Evolutionary conservation across 2,329 filamentous ascomycete genomes (phyloP), one percentile per base, ranked within the genome.

Genomic region (Balansia obtecta): DNA sequence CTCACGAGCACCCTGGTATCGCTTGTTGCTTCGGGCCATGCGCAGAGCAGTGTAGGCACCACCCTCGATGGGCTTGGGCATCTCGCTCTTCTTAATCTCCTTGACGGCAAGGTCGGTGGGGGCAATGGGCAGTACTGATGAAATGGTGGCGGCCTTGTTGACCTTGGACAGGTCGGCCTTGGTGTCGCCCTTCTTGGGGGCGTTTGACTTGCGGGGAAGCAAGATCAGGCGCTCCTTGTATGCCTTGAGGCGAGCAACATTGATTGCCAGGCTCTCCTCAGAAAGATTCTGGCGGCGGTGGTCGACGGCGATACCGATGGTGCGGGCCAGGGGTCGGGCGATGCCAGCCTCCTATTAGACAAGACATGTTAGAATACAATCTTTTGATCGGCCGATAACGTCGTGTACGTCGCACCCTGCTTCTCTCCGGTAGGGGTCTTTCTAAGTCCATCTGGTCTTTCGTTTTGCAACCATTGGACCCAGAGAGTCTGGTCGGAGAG

Each of bases 291-390:
- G 83, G 74, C 93, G 91, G 77, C 93, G 91, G 74, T 82, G 79
- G 75, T 98, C 93, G 77, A 98, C 91, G 61, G 88, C 73, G 75
- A 98, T 97, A 74, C 93, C 93, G 77, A 98, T 87, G 72, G 93
- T 97, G 67, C 85, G 83, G 64, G 93, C 93, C 65, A 94, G 81
- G 73, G 89, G 90, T 77, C 88, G 88, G 76, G 91, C 82, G 70
- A 98, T 94, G 67, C 88, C 88, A 69, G 91, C 93, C 74, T 90
- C 93, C 91, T 95, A 60, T 58, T 38, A 2, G 4, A 52, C 53
- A 37, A n/a, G n/a, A 27, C 4, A 57, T 55, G 66, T 71, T 60
- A 71, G 69, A 64, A 7, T 6, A 27, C 27, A 51, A 8, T 48
- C 46, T 48, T 45, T 48, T 45, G 42, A 46, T 27, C 27, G 8